These are phyloP conservation scores for Avena eriantha DNA, from an alignment of 176 grass and related monocot species.

Conservation along the genomic window DNA sequence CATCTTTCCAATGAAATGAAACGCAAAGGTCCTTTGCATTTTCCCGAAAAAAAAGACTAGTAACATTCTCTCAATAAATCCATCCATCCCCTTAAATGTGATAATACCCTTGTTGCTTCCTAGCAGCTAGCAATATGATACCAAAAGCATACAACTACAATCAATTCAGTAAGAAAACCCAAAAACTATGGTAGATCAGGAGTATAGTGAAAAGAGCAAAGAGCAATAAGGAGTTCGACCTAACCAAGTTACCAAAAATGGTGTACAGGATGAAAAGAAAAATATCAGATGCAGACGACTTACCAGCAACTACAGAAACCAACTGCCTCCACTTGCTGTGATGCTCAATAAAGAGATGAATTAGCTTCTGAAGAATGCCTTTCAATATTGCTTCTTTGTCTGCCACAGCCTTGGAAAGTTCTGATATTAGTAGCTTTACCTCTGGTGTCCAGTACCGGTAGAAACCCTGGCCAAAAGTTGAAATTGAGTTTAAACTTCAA, in stretches of 20 bases:
- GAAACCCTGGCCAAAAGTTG: constrained; percentile 60
- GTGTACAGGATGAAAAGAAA: constrained; percentile 20
- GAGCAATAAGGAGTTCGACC: constrained; percentile 2
- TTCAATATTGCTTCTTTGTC: constrained; percentile 92
- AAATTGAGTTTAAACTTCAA: constrained; percentile 37
- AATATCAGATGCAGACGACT: constrained; percentile 8
- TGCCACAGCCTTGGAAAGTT: constrained; percentile 78
- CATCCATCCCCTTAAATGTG: not conserved
- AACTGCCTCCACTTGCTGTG: constrained; percentile 88
- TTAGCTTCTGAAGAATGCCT: constrained; percentile 91
- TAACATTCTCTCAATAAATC: constrained; percentile 26
- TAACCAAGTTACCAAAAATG: constrained; percentile 34
- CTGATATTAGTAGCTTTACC: constrained; percentile 75
- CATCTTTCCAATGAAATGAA: no score
- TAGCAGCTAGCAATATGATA: constrained; percentile 23
- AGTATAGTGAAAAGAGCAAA: constrained; percentile 39
- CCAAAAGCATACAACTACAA: constrained; percentile 21
- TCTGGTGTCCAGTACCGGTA: constrained; percentile 89
- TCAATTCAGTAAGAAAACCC: not conserved
- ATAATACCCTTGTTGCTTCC: constrained; percentile 3
- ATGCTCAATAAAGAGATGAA: constrained; percentile 75
- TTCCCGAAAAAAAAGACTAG: not conserved
- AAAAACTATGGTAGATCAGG: constrained; percentile 4
- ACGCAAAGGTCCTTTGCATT: no score
- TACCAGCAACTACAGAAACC: constrained; percentile 88